Evolutionary conservation across 768 basidiomycete genomes (phyloP).

Genomic region (Lactarius psammicola): DNA sequence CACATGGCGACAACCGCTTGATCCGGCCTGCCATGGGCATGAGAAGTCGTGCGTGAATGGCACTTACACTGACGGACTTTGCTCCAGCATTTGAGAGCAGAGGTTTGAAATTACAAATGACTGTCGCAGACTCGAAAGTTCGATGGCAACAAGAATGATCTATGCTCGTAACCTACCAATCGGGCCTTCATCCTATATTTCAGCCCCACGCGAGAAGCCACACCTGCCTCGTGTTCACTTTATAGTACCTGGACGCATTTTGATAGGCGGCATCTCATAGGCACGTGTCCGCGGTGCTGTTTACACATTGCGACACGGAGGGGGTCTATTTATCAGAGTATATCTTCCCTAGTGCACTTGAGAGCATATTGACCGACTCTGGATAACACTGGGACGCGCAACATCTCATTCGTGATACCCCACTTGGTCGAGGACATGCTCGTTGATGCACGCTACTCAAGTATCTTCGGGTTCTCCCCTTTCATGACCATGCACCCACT

Average conservation of each 20-base stretch:
- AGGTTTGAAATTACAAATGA: neutral
- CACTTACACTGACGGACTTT: neutral
- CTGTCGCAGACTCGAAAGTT: neutral
- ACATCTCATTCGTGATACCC: neutral
- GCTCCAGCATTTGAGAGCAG: neutral
- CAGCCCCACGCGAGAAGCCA: neutral
- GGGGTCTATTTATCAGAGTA: slow-evolving; percentile 2
- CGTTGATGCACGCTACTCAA: neutral
- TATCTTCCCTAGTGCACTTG: neutral
- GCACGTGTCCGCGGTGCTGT: slow-evolving; percentile 18
- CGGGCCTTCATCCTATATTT: neutral
- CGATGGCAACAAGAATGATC: neutral
- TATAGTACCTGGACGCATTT: neutral
- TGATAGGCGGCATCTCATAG: slow-evolving; percentile 3
- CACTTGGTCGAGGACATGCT: neutral
- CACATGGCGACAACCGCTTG: neutral
- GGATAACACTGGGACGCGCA: neutral
- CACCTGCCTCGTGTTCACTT: slow-evolving; percentile 7
- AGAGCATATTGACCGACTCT: neutral
- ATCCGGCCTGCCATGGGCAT: neutral
- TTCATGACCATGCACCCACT: neutral
- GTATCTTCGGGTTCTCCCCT: neutral
- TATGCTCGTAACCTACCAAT: neutral
- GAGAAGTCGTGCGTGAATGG: neutral
- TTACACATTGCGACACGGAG: slow-evolving; percentile 6